Conservation (phyloP, 768 basidiomycete genomes). For the Filobasidium floriforme region DNA sequence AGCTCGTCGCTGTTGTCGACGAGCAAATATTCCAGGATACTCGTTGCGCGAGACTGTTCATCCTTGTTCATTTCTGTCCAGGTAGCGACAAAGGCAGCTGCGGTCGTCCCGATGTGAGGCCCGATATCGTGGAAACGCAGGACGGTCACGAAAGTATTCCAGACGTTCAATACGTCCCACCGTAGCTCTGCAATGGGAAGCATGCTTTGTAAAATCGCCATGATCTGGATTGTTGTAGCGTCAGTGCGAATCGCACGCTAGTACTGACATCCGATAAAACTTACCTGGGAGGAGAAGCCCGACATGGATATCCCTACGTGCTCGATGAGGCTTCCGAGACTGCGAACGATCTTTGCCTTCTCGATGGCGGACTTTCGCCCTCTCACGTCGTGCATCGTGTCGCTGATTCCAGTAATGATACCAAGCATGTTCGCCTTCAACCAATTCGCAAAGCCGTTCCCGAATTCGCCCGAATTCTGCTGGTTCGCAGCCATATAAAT, state of each 20-base stretch:
- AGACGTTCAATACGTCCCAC: constrained; percentile 68
- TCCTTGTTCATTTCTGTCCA: constrained; percentile 61
- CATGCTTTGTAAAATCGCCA: constrained; percentile 90
- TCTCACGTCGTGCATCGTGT: constrained; percentile 73
- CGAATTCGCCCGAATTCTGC: constrained; percentile 30
- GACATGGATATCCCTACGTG: constrained; percentile 65
- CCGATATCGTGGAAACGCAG: constrained; percentile 64
- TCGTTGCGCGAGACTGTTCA: constrained; percentile 54
- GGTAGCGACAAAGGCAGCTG: constrained; percentile 68
- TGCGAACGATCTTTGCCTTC: constrained; percentile 71
- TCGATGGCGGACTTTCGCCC: constrained; percentile 62
- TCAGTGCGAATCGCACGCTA: background rate
- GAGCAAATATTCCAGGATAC: constrained; percentile 64
- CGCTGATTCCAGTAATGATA: constrained; percentile 73
- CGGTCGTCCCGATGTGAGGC: constrained; percentile 76
- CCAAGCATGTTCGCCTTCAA: constrained; percentile 73
- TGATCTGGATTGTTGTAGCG: constrained; percentile 57
- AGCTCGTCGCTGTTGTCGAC: constrained; percentile 56
- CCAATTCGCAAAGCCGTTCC: constrained; percentile 51
- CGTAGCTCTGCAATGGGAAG: constrained; percentile 67
- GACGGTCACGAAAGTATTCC: constrained; percentile 67
- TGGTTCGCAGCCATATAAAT: constrained; percentile 16
- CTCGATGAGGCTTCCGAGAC: constrained; percentile 64
- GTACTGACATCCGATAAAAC: constrained; percentile 23
- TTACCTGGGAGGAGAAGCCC: constrained; percentile 78